Evolutionary conservation across 352 stramenopile species (phyloP).

Genomic region (Thalassiosira delicatula): DNA sequence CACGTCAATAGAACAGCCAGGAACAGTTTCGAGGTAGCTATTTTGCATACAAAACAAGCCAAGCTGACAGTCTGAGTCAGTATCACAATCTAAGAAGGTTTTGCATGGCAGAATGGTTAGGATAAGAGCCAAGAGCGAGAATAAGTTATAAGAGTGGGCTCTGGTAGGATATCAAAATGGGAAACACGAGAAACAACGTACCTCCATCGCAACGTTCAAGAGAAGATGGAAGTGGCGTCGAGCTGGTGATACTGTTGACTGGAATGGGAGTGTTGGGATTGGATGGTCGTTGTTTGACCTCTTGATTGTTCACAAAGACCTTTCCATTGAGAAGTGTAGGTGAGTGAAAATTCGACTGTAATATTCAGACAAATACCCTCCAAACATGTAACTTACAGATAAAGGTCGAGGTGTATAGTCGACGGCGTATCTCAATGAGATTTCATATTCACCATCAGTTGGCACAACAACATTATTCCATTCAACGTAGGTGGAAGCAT

Average conservation of each 20-base stretch:
- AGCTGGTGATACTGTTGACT: constrained; percentile 34
- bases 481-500: constrained; percentile 39
- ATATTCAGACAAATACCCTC: no score
- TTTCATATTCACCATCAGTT: constrained; percentile 41
- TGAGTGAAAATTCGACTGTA: no score
- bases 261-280: constrained; percentile 31
- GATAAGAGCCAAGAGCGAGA: neutral
- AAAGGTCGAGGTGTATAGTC: constrained; percentile 34
- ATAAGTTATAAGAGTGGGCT: no score
- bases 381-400: constrained; percentile 36
- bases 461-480: constrained; percentile 50
- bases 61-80: constrained; percentile 46
- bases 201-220: no score
- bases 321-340: no score
- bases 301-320: constrained; percentile 46
- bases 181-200: no score
- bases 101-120: constrained; percentile 7
- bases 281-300: neutral
- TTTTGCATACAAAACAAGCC: constrained; percentile 63
- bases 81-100: constrained; percentile 69
- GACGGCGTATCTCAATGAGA: constrained; percentile 54
- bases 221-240: no score
- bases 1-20: constrained; percentile 41
- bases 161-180: no score
- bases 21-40: constrained; percentile 38